Conservation (phyloP, 441 rosid species). For the Pelargonium citronellum region DNA sequence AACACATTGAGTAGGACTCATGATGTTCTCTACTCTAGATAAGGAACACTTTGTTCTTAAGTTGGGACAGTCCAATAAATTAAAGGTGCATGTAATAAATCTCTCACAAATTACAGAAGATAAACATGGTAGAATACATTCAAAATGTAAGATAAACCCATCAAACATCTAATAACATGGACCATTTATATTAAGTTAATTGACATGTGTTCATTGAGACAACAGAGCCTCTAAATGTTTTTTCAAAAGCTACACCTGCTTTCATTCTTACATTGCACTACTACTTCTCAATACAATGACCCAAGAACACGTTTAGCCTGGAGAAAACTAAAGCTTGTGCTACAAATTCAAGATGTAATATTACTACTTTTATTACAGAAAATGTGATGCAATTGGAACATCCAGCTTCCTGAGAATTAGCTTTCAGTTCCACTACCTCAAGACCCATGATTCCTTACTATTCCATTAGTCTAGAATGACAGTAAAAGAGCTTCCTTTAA, state of each 20-base stretch:
- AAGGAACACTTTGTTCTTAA: slow-evolving; percentile 10
- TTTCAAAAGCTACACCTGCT: too few species aligned
- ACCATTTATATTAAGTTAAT: too few species aligned
- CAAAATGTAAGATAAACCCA: background rate
- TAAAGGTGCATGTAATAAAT: too few species aligned
- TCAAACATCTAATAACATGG: too few species aligned
- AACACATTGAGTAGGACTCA: background rate
- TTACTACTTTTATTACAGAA: background rate
- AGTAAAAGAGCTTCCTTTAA: background rate
- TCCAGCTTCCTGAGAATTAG: background rate
- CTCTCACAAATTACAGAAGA: too few species aligned
- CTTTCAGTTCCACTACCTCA: background rate
- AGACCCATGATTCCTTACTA: background rate
- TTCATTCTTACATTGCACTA: too few species aligned
- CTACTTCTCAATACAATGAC: too few species aligned
- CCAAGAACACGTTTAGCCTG: too few species aligned
- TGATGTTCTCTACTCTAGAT: background rate
- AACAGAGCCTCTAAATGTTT: too few species aligned
- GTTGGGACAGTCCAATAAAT: background rate
- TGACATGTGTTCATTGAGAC: too few species aligned
- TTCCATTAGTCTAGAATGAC: background rate
- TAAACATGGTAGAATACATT: background rate
- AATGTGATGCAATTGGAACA: background rate
- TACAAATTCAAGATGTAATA: too few species aligned
- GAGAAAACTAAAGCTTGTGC: too few species aligned